Base-by-base conservation (phyloP, 768 basidiomycete species). In the Russula ochroleuca region DNA sequence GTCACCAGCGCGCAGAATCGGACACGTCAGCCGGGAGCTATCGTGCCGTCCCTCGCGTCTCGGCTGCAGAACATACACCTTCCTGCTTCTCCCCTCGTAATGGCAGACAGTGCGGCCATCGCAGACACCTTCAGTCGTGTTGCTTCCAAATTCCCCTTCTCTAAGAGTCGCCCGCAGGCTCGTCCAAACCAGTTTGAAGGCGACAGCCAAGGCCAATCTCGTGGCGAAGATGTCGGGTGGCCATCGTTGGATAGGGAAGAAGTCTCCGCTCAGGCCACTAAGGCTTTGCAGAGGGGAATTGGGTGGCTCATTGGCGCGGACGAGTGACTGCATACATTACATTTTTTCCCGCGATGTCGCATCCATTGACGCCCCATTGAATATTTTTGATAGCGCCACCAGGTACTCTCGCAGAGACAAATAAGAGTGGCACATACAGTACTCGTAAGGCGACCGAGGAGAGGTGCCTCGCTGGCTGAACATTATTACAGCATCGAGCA, bases 281-380 rank as follows among this genome's bases (percentile, higher is more conserved):
- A 87, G 37, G 92, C 85, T 4, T 74, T 98, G 47, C 90, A 92
- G 41, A 88, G 88, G 70, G 96, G 96, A 9, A 92, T 98, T 57
- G 95, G 95, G 33, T 98, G 96, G 96, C 79, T 98, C 33, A 86
- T 98, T 62, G 96, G 96, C 47, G 90, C 86, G 14, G 94, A 94
- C 64, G 87, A 85, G 23, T 65, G 47, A 60, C 28, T 56, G 17
- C 11, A 9, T 25, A 6, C 23, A 13, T 21, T 43, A 25, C 40
- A 38, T 43, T 19, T n/a, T 7, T 25, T 21, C 45, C 4, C 9
- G 10, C 6, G 17, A 43, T n/a, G 43, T 47, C 21, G n/a, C 21
- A 21, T 9, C 10, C 10, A 10, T 47, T 47, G 45, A n/a, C 11
- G 13, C 10, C 43, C 14, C 38, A 38, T n/a, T 21, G 45, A 45